A percentile compares a stretch with the other conserved stretches of the same genome.
Evolutionary conservation across 176 grass and related monocot species (phyloP).

Genomic region (Panicum miliaceum): DNA sequence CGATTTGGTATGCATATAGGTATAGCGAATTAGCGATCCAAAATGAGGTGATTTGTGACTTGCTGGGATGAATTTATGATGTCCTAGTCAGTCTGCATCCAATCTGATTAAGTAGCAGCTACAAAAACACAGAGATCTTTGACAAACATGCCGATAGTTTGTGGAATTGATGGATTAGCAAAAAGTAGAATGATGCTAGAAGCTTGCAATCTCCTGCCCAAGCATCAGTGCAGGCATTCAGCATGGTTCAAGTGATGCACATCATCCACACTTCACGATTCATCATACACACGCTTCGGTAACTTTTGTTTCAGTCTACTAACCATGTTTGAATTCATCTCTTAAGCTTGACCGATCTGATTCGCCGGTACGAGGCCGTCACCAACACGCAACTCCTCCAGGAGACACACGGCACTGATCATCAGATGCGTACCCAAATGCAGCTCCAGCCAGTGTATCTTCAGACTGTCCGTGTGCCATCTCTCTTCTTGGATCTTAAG

Average conservation of each 20-base stretch:
- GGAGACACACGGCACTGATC: background rate
- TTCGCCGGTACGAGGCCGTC: conserved; percentile 50
- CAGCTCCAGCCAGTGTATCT: background rate
- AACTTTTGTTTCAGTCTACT: background rate
- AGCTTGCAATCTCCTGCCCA: background rate
- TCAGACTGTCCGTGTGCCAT: background rate
- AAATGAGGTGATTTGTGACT: background rate
- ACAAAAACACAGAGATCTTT: no score
- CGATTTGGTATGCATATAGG: background rate
- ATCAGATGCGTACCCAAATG: conserved; percentile 7
- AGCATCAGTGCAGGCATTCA: no score
- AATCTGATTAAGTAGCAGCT: no score
- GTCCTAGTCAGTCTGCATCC: no score
- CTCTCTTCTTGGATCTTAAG: background rate
- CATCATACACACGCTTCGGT: no score
- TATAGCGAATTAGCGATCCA: no score
- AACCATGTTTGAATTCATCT: background rate
- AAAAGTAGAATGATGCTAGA: background rate
- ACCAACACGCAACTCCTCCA: conserved; percentile 29
- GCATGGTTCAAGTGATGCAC: no score
- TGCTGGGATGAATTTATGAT: background rate
- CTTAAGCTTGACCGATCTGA: conserved; percentile 54
- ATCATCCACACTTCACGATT: background rate
- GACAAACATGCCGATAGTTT: background rate
- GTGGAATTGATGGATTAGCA: background rate